Percentiles rank a stretch among this genome's conserved stretches.
phyloP scores from a whole-genome alignment of 306 rosid genomes.

The Cicer chorassanicum region DNA sequence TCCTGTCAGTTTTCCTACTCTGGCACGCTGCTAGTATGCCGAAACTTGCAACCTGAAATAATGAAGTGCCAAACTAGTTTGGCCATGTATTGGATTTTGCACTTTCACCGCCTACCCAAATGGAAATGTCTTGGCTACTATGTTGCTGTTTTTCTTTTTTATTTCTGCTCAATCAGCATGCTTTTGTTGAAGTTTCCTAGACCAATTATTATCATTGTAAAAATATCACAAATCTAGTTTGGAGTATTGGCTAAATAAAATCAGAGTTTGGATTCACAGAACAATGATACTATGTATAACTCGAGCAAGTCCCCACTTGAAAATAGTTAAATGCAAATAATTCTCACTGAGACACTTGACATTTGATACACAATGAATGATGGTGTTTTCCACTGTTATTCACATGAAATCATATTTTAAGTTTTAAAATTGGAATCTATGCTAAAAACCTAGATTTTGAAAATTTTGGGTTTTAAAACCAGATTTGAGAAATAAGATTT shows the following conservation, averaged over 20 bases:
- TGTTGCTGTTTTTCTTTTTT: constrained; percentile 28
- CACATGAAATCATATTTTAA: no score
- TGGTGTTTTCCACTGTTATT: no score
- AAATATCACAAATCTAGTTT: constrained; percentile 7
- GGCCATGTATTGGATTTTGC: constrained; percentile 37
- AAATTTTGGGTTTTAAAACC: no score
- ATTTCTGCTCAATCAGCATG: constrained; percentile 29
- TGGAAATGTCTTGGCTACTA: constrained; percentile 11
- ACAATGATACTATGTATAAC: no score
- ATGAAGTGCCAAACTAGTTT: constrained; percentile 39
- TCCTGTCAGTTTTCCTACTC: not conserved
- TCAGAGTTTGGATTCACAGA: no score
- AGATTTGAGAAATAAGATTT: no score
- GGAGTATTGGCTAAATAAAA: constrained; percentile 40
- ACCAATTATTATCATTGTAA: constrained; percentile 27
- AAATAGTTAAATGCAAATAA: no score
- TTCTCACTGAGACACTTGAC: no score
- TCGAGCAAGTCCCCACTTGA: no score
- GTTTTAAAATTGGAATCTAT: no score
- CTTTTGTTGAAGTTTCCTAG: constrained; percentile 43
- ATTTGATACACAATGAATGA: no score
- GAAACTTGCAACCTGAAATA: constrained; percentile 15
- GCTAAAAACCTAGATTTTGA: no score
- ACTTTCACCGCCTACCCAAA: not conserved
- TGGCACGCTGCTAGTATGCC: constrained; percentile 34